Conservation (phyloP, 2,329 filamentous ascomycete genomes). For the Colletotrichum endophyticum region DNA sequence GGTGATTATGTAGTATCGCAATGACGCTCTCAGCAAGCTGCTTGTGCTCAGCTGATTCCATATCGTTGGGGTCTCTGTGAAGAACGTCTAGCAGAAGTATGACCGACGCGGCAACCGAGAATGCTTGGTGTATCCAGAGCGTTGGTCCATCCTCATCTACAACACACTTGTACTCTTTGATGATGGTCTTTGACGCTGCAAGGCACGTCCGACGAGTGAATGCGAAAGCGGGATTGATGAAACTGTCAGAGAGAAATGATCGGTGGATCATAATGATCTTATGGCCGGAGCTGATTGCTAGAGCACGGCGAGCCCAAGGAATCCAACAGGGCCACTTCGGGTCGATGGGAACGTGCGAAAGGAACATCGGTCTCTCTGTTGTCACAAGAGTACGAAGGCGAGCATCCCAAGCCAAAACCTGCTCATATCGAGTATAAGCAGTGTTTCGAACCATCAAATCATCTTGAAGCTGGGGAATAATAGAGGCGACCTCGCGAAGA, state of each 20-base stretch:
- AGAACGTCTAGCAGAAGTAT: not conserved
- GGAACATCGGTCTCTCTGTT: not conserved
- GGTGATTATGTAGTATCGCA: not conserved
- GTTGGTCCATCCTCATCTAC: constrained; percentile 25
- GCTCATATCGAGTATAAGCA: constrained; percentile 37
- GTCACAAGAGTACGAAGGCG: constrained; percentile 35
- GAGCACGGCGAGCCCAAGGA: not conserved
- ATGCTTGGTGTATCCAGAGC: constrained; percentile 33
- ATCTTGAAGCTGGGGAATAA: constrained; percentile 38
- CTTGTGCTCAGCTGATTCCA: not conserved
- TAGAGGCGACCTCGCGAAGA: constrained; percentile 32
- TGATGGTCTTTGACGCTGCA: constrained; percentile 41
- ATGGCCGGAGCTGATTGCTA: not conserved
- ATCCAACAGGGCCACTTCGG: not conserved
- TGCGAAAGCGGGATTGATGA: not conserved
- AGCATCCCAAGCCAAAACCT: constrained; percentile 36
- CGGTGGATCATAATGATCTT: not conserved
- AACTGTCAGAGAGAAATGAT: not conserved
- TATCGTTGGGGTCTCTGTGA: not conserved
- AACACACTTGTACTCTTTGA: constrained; percentile 30
- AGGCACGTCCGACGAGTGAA: constrained; percentile 31
- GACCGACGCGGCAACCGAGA: constrained; percentile 23
- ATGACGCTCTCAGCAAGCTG: not conserved
- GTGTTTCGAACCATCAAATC: constrained; percentile 36
- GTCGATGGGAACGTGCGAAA: not conserved